A percentile compares a stretch with the other conserved stretches of the same genome.
Evolutionary conservation across 805 yeast species (phyloP).

Genomic region (Candida sonorensis): DNA sequence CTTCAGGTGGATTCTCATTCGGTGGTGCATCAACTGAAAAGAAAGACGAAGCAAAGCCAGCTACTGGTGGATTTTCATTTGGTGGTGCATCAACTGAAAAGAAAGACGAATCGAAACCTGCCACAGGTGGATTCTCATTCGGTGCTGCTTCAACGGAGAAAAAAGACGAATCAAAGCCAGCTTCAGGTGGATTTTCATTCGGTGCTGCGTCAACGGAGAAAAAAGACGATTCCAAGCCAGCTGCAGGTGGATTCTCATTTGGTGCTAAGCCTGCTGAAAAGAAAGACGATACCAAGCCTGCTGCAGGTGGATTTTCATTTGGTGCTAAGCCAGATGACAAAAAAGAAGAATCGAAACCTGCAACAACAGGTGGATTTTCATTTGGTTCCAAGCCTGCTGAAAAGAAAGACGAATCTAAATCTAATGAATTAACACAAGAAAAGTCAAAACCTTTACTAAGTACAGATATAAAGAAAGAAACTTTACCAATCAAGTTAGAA

Average conservation of each 20-base stretch:
- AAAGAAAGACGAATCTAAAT: constrained; percentile 5
- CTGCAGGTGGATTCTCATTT: no score
- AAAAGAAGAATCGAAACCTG: no score
- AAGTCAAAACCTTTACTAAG: constrained; percentile 18
- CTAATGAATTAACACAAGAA: constrained; percentile 1
- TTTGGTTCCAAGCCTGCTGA: constrained; percentile 14
- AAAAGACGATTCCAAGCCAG: no score
- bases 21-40: no score
- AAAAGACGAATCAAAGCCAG: no score
- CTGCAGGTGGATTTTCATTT: constrained; percentile 2
- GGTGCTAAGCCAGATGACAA: no score
- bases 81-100: constrained; percentile 12
- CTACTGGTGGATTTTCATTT: constrained; percentile 7
- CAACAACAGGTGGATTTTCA: constrained; percentile 3
- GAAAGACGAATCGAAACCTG: constrained; percentile 4
- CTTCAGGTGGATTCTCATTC: no score
- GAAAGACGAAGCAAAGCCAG: constrained; percentile 18
- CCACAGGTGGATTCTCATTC: no score
- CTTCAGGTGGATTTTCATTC: no score
- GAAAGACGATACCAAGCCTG: neutral
- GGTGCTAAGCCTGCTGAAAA: neutral
- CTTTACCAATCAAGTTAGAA: constrained; percentile 35
- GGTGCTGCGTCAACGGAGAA: no score
- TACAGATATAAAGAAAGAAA: constrained; percentile 25
- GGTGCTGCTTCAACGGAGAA: no score